Evolutionary conservation across 2,329 filamentous ascomycete species (phyloP).

Genomic region (Clathrospora elynae): DNA sequence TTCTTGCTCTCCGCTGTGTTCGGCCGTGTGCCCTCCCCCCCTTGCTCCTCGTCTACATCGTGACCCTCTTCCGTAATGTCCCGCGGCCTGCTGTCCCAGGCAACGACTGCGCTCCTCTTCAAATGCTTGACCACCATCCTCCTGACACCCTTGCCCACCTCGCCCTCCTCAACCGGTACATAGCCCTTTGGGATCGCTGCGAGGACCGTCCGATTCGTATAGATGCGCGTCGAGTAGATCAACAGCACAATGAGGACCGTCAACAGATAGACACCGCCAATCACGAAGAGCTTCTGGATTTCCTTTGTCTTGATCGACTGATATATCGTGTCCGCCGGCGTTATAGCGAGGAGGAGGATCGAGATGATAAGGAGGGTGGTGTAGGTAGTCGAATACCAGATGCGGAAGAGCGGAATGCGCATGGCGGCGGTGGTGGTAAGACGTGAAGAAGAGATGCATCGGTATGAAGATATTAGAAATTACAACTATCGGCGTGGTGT

Average conservation of each 20-base stretch:
- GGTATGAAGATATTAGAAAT: slow-evolving; percentile 31
- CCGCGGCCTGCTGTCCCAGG: slow-evolving; percentile 76
- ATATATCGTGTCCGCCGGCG: slow-evolving; percentile 77
- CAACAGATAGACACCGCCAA: slow-evolving; percentile 75
- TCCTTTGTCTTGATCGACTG: slow-evolving; percentile 71
- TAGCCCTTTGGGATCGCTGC: slow-evolving; percentile 84
- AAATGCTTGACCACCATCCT: slow-evolving; percentile 75
- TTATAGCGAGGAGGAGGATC: slow-evolving; percentile 74
- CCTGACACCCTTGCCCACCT: slow-evolving; percentile 75
- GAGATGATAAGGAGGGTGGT: slow-evolving; percentile 75
- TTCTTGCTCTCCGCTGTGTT: slow-evolving; percentile 34
- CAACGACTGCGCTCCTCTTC: slow-evolving; percentile 76
- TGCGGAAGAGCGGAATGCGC: slow-evolving; percentile 68
- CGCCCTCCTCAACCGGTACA: slow-evolving; percentile 83
- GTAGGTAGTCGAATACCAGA: slow-evolving; percentile 82
- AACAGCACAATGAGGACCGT: slow-evolving; percentile 72
- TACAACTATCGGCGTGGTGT: slow-evolving; percentile 22
- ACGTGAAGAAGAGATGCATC: slow-evolving; percentile 26
- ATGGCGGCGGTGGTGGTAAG: slow-evolving; percentile 31
- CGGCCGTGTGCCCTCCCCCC: slow-evolving; percentile 20
- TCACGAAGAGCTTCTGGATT: slow-evolving; percentile 80
- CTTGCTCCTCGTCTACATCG: slow-evolving; percentile 26
- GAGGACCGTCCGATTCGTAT: slow-evolving; percentile 79
- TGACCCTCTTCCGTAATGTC: slow-evolving; percentile 56
- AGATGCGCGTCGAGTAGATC: slow-evolving; percentile 82